These are phyloP conservation scores for Thielaviopsis euricoi DNA, from an alignment of 2,329 filamentous ascomycete species.

Conservation along the genomic window DNA sequence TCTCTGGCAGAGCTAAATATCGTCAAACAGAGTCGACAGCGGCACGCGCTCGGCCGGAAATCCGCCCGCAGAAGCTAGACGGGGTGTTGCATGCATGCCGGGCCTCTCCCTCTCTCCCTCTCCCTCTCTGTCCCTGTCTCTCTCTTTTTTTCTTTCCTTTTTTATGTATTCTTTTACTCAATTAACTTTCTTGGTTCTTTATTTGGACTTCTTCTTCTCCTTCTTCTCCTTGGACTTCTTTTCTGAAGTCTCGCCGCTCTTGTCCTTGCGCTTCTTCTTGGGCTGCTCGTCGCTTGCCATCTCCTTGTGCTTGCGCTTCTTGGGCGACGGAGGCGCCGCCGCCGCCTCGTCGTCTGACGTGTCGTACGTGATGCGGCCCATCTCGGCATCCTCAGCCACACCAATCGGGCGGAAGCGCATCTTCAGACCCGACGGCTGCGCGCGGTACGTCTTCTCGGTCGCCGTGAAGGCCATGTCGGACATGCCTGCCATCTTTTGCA, in stretches of 20 bases:
- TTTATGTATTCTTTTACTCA: no score
- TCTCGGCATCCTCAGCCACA: conserved; percentile 29
- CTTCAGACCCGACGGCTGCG: conserved; percentile 51
- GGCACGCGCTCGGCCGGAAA: no score
- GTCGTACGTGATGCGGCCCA: conserved; percentile 9
- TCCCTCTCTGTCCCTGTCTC: no score
- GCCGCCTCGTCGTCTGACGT: conserved; percentile 9
- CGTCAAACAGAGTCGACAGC: no score
- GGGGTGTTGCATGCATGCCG: no score
- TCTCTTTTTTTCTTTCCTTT: no score
- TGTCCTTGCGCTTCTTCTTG: conserved; percentile 12
- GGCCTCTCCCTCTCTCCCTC: no score
- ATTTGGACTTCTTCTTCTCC: conserved; percentile 9
- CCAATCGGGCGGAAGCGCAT: conserved; percentile 54
- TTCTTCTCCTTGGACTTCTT: neutral
- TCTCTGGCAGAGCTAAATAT: no score
- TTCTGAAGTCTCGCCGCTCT: neutral
- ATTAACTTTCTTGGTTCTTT: no score
- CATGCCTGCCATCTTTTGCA: conserved; percentile 1
- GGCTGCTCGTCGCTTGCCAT: conserved; percentile 2
- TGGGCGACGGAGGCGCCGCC: conserved; percentile 5
- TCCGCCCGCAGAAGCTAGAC: no score
- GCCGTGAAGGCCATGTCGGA: neutral
- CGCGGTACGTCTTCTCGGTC: conserved; percentile 29
- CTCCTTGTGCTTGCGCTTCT: conserved; percentile 11